Evolutionary conservation across 2,329 filamentous ascomycete species (phyloP).

Genomic region (Juglanconis juglandina): DNA sequence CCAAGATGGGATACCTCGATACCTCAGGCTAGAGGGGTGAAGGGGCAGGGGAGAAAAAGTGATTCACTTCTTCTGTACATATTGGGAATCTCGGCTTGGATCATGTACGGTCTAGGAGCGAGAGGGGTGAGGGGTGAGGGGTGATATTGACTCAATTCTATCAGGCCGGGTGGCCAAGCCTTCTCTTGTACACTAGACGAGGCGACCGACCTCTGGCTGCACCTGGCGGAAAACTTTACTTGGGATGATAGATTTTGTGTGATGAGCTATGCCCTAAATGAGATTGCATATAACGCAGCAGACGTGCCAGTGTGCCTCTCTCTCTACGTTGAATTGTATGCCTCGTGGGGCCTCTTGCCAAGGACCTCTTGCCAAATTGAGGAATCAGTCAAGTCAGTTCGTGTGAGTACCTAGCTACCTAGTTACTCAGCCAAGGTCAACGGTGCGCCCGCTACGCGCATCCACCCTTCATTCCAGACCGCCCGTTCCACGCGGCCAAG

Average conservation of each 20-base stretch:
- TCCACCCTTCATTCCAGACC: too few species aligned
- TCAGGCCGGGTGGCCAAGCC: not conserved
- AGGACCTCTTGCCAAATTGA: too few species aligned
- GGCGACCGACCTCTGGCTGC: not conserved
- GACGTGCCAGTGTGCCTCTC: not conserved
- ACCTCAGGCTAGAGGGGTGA: not conserved
- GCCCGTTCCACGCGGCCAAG: too few species aligned
- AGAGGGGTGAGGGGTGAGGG: not conserved
- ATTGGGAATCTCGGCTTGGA: slow-evolving; percentile 1
- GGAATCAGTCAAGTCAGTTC: too few species aligned
- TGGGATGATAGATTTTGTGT: not conserved
- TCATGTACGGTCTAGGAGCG: not conserved
- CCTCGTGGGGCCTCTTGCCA: too few species aligned
- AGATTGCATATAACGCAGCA: not conserved
- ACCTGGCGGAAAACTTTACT: not conserved
- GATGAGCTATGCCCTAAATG: slow-evolving; percentile 6
- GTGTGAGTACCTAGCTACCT: too few species aligned
- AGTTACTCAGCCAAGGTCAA: too few species aligned
- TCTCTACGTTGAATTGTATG: too few species aligned
- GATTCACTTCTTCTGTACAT: slow-evolving; percentile 11
- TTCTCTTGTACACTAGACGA: not conserved
- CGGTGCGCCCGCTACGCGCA: too few species aligned
- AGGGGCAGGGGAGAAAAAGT: slow-evolving; percentile 1
- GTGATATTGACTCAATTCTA: not conserved
- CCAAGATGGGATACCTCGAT: not conserved